Evolutionary conservation across 768 basidiomycete genomes (phyloP).

Genomic region (Cystobasidium ongulense): DNA sequence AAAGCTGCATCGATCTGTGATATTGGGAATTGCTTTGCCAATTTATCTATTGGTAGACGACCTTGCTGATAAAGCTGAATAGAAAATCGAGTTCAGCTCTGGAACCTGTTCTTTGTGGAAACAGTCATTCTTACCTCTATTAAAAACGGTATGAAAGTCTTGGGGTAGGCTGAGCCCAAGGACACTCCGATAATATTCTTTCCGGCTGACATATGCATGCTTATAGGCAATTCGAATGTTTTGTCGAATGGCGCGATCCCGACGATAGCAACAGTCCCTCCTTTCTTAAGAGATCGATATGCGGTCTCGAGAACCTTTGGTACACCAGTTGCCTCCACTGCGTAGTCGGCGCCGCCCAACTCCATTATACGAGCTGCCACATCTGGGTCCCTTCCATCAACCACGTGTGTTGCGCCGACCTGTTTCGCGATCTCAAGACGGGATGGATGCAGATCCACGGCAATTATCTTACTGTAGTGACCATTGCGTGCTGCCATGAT

Average conservation of each 20-base stretch:
- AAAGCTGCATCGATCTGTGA: conserved; percentile 38
- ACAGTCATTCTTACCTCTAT: conserved; percentile 16
- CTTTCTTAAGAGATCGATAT: not conserved
- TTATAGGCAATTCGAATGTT: not conserved
- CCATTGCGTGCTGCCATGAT: conserved; percentile 35
- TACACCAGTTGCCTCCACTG: conserved; percentile 38
- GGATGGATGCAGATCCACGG: conserved; percentile 36
- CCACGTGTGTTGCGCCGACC: conserved; percentile 34
- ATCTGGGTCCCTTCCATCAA: conserved; percentile 25
- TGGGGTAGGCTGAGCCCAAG: conserved; percentile 35
- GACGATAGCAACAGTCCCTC: not conserved
- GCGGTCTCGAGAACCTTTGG: not conserved
- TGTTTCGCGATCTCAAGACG: conserved; percentile 33
- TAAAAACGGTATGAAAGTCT: conserved; percentile 36
- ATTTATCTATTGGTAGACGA: conserved; percentile 40
- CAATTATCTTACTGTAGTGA: conserved; percentile 34
- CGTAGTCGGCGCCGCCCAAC: conserved; percentile 31
- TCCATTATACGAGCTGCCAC: conserved; percentile 19
- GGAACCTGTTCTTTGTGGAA: too few species aligned
- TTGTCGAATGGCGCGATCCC: not conserved
- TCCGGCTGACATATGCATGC: not conserved
- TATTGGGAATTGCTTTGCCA: conserved; percentile 32
- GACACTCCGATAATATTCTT: not conserved
- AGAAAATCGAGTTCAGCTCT: not conserved
- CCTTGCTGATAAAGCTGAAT: conserved; percentile 36